Conservation (phyloP, 148 eudicot genomes). For the Heliosperma pusillum region DNA sequence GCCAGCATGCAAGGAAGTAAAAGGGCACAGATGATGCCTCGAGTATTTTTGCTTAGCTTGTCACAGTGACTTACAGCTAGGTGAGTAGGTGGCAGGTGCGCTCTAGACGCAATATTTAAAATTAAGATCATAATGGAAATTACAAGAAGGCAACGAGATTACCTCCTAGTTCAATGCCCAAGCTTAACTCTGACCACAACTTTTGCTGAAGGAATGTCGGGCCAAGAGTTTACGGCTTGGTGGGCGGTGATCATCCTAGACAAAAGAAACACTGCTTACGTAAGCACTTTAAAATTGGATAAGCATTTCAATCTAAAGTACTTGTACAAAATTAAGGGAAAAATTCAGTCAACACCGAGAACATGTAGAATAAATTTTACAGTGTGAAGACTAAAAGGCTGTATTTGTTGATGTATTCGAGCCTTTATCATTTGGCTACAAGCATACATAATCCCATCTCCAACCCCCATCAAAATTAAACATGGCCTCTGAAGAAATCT, state of each 20-base stretch:
- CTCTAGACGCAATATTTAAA: no score
- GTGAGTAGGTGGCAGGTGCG: no score
- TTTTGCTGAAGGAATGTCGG: slow-evolving; percentile 82
- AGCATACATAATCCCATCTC: no score
- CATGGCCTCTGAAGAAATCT: no score
- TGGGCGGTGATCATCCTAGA: slow-evolving; percentile 71
- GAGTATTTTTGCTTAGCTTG: no score
- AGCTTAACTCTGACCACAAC: slow-evolving; percentile 57
- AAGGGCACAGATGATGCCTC: no score
- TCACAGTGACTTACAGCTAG: no score
- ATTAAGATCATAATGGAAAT: neutral
- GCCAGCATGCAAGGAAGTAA: no score
- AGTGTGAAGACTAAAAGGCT: no score
- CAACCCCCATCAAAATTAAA: no score
- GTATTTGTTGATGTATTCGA: no score
- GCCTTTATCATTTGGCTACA: no score
- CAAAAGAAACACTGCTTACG: slow-evolving; percentile 25
- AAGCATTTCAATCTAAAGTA: neutral
- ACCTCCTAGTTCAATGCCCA: slow-evolving; percentile 19
- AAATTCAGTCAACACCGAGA: neutral
- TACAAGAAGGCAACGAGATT: neutral
- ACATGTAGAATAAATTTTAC: neutral
- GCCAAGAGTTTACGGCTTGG: slow-evolving; percentile 66
- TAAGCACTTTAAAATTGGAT: slow-evolving; percentile 9
- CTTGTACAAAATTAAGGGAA: neutral